Percentiles rank a stretch among this genome's conserved stretches.
phyloP scores from a whole-genome alignment of 306 rosid genomes.

The Albizia julibrissin region DNA sequence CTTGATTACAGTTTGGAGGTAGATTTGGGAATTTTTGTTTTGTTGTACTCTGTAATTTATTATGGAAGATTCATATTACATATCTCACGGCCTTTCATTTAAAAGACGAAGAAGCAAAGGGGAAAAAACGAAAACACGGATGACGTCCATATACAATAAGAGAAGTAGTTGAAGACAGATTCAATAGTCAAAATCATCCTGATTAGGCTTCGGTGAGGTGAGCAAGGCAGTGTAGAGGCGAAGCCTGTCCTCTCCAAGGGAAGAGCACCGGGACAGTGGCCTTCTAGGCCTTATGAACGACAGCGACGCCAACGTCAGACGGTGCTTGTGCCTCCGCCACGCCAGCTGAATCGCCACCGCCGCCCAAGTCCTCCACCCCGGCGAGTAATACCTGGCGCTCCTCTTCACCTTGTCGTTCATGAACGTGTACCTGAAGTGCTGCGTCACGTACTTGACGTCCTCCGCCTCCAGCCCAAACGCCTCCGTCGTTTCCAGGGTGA shows the following conservation, averaged over 20 bases:
- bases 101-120: no score
- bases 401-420: constrained; percentile 87
- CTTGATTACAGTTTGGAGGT: no score
- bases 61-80: no score
- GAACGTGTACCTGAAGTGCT: constrained; percentile 91
- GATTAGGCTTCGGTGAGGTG: constrained; percentile 93
- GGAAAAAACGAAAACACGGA: no score
- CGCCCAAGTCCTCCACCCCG: constrained; percentile 98
- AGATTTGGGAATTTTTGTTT: no score
- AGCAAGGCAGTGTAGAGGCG: constrained; percentile 81
- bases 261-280: constrained; percentile 74
- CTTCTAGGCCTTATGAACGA: constrained; percentile 83
- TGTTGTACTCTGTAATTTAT: no score
- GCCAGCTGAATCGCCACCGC: constrained; percentile 92
- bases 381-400: constrained; percentile 90
- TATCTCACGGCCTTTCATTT: no score
- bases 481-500: constrained; percentile 80
- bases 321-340: constrained; percentile 80
- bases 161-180: neutral
- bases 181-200: constrained; percentile 62
- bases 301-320: constrained; percentile 66
- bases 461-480: constrained; percentile 83
- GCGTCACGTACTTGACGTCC: constrained; percentile 89
- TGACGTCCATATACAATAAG: neutral
- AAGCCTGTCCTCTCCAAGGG: constrained; percentile 84